Base-by-base conservation (phyloP, 768 basidiomycete species). In the Sistotremastrum suecicum region DNA sequence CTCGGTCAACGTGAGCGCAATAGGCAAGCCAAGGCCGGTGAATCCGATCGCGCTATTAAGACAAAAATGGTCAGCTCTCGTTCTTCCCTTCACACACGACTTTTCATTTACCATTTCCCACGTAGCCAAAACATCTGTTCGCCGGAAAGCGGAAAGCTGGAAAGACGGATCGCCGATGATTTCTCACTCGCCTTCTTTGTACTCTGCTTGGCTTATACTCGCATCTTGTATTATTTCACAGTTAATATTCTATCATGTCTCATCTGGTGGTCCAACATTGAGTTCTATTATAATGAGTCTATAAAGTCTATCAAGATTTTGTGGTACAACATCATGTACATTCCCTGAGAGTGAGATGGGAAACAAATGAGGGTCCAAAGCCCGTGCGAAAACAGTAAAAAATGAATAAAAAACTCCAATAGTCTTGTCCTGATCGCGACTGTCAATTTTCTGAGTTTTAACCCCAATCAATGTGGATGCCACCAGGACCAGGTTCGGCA, bases 1-100 rank as follows among this genome's bases (percentile, higher is more conserved):
- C 74, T 94, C 45, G 82, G 81, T 5, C 90, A 94, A 60, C 73
- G 94, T 53, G 75, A 74, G 45, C 82, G 89, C 49, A 94, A 94
- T 61, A 77, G 78, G 70, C 71, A 79, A 39, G 94, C 89, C 29
- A 88, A 83, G 60, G 92, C 91, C 36, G 87, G 86, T 48, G 94
- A 99, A 72, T 70, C 76, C 48, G 89, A 92, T 66, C 78, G 86
- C 52, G 72, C 72, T 7, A 89, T 89, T 65, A 73, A 67, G 57
- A 72, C 71, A 51, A 88, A 88, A 72, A 88, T 83, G 85, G 87
- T 87, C 43, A 8, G 71, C 66, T 29, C n/a, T 8, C 34, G 31
- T 32, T 33, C 44, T 36, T 44, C 11, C 42, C 29, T 42, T 28
- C 50, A 20, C 29, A 28, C 47, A 45, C 48, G 10, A 34, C 5